Evolutionary conservation across 2,329 filamentous ascomycete species (phyloP).

Genomic region (Epichloe amarillans): DNA sequence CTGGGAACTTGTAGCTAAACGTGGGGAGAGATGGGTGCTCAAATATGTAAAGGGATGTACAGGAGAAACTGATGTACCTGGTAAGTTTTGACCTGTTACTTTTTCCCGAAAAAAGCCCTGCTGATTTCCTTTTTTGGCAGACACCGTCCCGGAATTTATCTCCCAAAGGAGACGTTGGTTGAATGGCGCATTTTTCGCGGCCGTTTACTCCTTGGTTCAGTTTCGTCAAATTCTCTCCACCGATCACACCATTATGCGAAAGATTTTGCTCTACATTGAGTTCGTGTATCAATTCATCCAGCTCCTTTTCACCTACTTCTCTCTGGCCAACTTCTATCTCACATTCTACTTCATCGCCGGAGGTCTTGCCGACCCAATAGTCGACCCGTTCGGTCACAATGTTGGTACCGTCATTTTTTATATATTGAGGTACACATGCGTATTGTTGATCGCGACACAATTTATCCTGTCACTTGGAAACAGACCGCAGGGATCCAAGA

Average conservation of each 20-base stretch:
- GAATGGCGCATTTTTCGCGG: conserved; percentile 96
- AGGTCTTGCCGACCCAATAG: conserved; percentile 60
- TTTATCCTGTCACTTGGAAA: conserved; percentile 97
- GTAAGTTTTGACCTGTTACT: conserved; percentile 37
- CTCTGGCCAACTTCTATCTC: conserved; percentile 95
- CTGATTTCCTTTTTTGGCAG: conserved; percentile 27
- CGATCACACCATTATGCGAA: conserved; percentile 79
- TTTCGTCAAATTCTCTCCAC: conserved; percentile 87
- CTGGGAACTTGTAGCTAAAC: conserved; percentile 92
- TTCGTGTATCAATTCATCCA: conserved; percentile 91
- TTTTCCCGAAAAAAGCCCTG: neutral
- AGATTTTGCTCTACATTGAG: conserved; percentile 85
- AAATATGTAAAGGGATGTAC: conserved; percentile 96
- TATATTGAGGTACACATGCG: conserved; percentile 70
- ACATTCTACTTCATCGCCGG: conserved; percentile 98
- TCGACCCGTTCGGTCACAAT: conserved; percentile 86
- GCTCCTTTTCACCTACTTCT: conserved; percentile 93
- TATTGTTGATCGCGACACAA: conserved; percentile 82
- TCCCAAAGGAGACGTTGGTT: conserved; percentile 94
- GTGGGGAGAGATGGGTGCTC: conserved; percentile 88
- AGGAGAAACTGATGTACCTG: conserved; percentile 94
- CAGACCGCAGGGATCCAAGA: conserved; percentile 84
- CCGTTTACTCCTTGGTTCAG: conserved; percentile 92
- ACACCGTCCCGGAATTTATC: conserved; percentile 90
- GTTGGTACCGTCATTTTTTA: conserved; percentile 83